Conservation (phyloP, 768 basidiomycete species). For the Podaxis sp. region DNA sequence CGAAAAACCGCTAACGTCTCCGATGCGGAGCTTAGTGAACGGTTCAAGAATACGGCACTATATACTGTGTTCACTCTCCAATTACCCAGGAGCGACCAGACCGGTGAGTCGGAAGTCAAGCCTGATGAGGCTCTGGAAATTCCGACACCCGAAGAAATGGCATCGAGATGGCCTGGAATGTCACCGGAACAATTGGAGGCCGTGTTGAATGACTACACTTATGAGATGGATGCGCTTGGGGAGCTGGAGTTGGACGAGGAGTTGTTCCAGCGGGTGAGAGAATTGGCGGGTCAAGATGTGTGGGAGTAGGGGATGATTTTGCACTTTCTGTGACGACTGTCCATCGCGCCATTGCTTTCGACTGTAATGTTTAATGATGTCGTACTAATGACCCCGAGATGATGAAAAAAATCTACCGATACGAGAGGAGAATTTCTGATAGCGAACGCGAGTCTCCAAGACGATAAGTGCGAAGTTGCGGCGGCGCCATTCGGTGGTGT, state of each 20-base stretch:
- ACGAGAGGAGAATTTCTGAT: conserved; percentile 38
- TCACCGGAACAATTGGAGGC: conserved; percentile 62
- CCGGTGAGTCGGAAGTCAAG: conserved; percentile 43
- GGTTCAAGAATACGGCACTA: conserved; percentile 73
- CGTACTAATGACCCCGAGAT: conserved; percentile 16
- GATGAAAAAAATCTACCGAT: conserved; percentile 26
- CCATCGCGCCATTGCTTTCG: neutral
- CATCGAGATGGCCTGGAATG: conserved; percentile 73
- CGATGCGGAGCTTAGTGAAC: conserved; percentile 70
- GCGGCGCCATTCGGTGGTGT: conserved; percentile 65
- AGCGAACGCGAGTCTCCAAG: conserved; percentile 57
- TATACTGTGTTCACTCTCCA: conserved; percentile 61
- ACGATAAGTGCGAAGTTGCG: conserved; percentile 56
- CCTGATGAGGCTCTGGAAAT: conserved; percentile 59
- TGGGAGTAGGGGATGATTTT: conserved; percentile 26
- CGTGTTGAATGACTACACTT: conserved; percentile 56
- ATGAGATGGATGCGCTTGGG: conserved; percentile 58
- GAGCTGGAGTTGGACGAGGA: conserved; percentile 54
- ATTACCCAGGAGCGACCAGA: conserved; percentile 30
- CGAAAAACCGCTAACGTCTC: conserved; percentile 72
- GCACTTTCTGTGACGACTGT: neutral
- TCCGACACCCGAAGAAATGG: conserved; percentile 58
- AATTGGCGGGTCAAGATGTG: conserved; percentile 55
- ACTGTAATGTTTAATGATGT: neutral
- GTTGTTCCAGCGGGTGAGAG: conserved; percentile 59